Evolutionary conservation across 192 early-diverging fungal species (phyloP).

Genomic region (Backusella morwellensis): DNA sequence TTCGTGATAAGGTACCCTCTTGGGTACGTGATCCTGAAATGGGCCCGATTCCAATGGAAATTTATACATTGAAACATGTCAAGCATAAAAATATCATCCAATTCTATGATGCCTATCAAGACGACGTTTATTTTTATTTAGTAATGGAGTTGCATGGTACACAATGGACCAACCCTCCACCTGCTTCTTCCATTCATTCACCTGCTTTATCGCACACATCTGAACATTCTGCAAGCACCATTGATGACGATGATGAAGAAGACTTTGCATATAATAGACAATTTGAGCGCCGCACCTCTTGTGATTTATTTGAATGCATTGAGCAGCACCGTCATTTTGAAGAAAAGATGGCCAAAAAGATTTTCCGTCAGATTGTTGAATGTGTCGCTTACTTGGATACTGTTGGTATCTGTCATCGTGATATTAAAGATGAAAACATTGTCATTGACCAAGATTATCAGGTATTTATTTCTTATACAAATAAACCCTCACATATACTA

Average conservation of each 20-base stretch:
- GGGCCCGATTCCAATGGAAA: conserved; percentile 52
- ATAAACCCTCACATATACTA: background rate
- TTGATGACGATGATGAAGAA: conserved; percentile 14
- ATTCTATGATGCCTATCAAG: conserved; percentile 51
- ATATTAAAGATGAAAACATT: conserved; percentile 80
- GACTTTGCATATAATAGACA: background rate
- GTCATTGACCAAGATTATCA: conserved; percentile 37
- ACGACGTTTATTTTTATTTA: conserved; percentile 48
- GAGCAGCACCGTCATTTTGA: conserved; percentile 62
- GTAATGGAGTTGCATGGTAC: conserved; percentile 61
- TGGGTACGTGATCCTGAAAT: conserved; percentile 48
- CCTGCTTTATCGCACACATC: conserved; percentile 27
- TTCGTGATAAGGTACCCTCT: conserved; percentile 50
- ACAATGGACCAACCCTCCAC: conserved; percentile 35
- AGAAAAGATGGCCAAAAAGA: conserved; percentile 58
- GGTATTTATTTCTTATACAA: conserved; percentile 13
- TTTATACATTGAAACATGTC: conserved; percentile 50
- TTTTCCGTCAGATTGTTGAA: conserved; percentile 68
- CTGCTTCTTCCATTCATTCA: conserved; percentile 9
- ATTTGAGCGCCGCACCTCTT: conserved; percentile 54
- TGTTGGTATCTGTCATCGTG: conserved; percentile 69
- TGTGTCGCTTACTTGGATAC: conserved; percentile 67
- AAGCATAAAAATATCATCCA: conserved; percentile 63
- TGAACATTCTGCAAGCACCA: conserved; percentile 15
- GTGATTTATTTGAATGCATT: conserved; percentile 78